A percentile compares a stretch with the other conserved stretches of the same genome.
These are phyloP conservation scores for Didymella sp. DNA, from an alignment of 2,329 filamentous ascomycete genomes.

Conservation along the genomic window DNA sequence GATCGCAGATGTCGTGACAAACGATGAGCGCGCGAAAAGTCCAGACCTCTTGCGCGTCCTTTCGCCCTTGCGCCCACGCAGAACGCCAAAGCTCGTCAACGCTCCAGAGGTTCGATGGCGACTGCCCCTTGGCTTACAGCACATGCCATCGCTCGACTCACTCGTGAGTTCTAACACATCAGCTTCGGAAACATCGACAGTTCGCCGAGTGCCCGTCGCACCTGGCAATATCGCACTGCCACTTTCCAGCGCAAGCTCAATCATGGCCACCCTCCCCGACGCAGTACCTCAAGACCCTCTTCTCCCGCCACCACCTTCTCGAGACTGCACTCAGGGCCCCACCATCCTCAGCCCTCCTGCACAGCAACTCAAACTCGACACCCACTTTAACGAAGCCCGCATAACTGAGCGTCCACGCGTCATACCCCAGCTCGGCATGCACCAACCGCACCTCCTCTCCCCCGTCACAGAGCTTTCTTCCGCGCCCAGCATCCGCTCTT, in stretches of 20 bases:
- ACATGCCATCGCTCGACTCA: slow-evolving; percentile 2
- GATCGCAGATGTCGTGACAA: slow-evolving; percentile 9
- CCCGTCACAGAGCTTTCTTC: neutral
- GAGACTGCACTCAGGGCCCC: neutral
- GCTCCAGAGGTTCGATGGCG: slow-evolving; percentile 13
- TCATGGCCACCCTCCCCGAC: neutral
- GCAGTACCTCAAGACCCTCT: neutral
- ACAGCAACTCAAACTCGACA: neutral
- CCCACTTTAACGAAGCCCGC: neutral
- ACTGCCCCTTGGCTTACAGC: neutral
- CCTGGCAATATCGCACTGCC: neutral
- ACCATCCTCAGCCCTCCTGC: neutral
- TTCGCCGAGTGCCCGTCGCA: neutral
- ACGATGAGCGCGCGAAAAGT: slow-evolving; percentile 9
- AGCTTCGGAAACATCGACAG: neutral
- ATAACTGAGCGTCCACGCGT: neutral
- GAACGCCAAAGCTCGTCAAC: slow-evolving; percentile 13
- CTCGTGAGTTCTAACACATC: neutral
- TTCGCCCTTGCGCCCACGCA: slow-evolving; percentile 6
- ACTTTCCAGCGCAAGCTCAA: neutral
- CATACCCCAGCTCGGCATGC: neutral
- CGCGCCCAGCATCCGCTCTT: neutral
- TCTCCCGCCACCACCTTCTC: neutral
- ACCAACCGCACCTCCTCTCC: neutral
- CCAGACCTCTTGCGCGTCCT: slow-evolving; percentile 3